Percentiles rank a stretch among this genome's conserved stretches.
Conservation (phyloP, 139 green algal genomes). For the Ettlia oleoabundans region DNA sequence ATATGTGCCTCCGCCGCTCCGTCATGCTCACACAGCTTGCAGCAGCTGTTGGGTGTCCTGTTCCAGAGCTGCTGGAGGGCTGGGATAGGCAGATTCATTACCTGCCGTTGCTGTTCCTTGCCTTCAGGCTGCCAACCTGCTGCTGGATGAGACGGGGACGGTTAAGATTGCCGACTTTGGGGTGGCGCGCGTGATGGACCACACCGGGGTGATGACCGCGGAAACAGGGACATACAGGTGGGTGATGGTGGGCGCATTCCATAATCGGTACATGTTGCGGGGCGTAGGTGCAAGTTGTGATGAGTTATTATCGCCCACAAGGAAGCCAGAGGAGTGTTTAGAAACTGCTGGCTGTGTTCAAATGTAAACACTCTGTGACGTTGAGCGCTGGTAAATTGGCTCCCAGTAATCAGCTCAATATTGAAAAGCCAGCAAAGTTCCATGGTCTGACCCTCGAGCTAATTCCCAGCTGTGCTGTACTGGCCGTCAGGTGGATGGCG, state of each 20-base stretch:
- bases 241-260: no score
- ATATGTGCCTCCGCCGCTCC: no score
- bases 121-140: constrained; percentile 93
- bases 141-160: constrained; percentile 94
- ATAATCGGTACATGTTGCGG: no score
- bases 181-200: constrained; percentile 90
- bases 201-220: constrained; percentile 94
- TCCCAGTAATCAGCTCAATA: background rate
- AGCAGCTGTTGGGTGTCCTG: background rate
- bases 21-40: no score
- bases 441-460: background rate
- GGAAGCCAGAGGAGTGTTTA: no score
- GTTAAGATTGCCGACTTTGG: constrained; percentile 98
- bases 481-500: constrained; percentile 91
- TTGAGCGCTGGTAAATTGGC: no score
- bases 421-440: background rate
- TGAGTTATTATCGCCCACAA: background rate
- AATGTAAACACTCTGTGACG: no score
- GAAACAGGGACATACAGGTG: constrained; percentile 98
- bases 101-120: background rate
- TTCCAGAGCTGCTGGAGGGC: background rate
- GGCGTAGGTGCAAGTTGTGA: background rate
- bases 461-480: background rate
- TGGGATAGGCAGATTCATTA: no score
- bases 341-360: no score